Evolutionary conservation across 768 basidiomycete genomes (phyloP).

Genomic region (Pisolithus sp.): DNA sequence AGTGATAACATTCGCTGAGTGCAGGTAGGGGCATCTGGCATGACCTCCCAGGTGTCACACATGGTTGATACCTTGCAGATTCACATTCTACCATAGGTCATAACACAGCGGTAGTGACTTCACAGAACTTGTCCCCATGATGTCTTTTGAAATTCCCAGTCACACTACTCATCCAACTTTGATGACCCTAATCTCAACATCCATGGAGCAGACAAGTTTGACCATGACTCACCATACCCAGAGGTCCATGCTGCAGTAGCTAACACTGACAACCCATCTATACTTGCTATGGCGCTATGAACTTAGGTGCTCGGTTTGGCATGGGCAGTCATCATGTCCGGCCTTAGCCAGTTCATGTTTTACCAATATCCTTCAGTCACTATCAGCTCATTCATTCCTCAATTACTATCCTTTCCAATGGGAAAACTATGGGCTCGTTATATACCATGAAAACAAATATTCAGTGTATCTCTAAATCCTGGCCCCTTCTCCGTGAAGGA

Average conservation of each 20-base stretch:
- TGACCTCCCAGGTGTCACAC: neutral
- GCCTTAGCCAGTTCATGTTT: constrained; percentile 75
- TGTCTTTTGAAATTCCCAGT: neutral
- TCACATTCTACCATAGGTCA: constrained; percentile 16
- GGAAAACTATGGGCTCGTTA: constrained; percentile 57
- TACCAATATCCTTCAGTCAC: constrained; percentile 53
- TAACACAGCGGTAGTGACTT: neutral
- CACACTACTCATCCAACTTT: constrained; percentile 16
- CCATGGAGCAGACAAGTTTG: constrained; percentile 14
- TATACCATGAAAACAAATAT: constrained; percentile 45
- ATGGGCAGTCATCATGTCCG: constrained; percentile 59
- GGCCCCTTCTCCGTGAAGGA: constrained; percentile 76
- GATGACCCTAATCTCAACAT: constrained; percentile 35
- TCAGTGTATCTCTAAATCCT: constrained; percentile 59
- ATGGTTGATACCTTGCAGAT: constrained; percentile 7
- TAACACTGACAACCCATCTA: constrained; percentile 64
- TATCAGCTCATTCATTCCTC: constrained; percentile 50
- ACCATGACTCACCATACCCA: constrained; percentile 80
- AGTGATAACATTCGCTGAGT: constrained; percentile 9
- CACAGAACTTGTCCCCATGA: neutral
- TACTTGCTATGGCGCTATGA: constrained; percentile 54
- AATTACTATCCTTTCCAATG: constrained; percentile 62
- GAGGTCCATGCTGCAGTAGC: constrained; percentile 76
- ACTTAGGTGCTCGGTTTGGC: constrained; percentile 51
- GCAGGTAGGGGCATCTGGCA: constrained; percentile 14